These are phyloP conservation scores for Auriscalpium microsporum DNA, from an alignment of 768 basidiomycete genomes.

Conservation along the genomic window DNA sequence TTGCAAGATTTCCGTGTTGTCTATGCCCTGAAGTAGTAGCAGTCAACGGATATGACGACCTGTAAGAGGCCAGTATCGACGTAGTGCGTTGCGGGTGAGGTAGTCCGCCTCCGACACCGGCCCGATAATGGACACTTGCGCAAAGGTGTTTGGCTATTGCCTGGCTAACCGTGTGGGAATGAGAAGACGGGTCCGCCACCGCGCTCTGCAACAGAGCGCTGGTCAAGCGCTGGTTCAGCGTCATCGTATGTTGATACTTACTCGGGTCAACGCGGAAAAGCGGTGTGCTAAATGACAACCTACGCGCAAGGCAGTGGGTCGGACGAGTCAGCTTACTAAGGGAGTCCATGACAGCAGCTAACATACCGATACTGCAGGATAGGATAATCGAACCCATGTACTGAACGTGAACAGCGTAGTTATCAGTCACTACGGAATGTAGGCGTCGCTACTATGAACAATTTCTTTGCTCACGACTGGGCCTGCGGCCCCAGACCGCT, in stretches of 20 bases:
- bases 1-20: too few relatives aligned
- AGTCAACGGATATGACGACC: constrained; percentile 4
- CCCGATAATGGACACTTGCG: constrained; percentile 33
- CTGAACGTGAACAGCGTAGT: constrained; percentile 40
- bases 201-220: constrained; percentile 11
- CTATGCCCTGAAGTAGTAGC: too few relatives aligned
- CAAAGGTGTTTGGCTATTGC: constrained; percentile 31
- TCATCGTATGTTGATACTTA: constrained; percentile 33
- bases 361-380: too few relatives aligned
- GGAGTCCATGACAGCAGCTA: too few relatives aligned
- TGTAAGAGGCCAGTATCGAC: constrained; percentile 1
- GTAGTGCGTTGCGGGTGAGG: constrained; percentile 36
- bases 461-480: too few relatives aligned
- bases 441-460: too few relatives aligned
- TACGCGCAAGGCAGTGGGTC: constrained; percentile 5
- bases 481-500: too few relatives aligned
- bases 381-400: constrained; percentile 33
- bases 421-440: too few relatives aligned
- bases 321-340: too few relatives aligned
- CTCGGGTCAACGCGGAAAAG: constrained; percentile 33
- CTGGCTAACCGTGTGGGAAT: constrained; percentile 29
- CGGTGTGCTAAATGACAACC: constrained; percentile 43
- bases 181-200: constrained; percentile 22
- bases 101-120: constrained; percentile 39
- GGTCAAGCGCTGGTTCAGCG: constrained; percentile 31